Evolutionary conservation across 129 eudicot genomes (phyloP), one percentile per base, ranked within the genome.

Genomic region (Erigeron canadensis): DNA sequence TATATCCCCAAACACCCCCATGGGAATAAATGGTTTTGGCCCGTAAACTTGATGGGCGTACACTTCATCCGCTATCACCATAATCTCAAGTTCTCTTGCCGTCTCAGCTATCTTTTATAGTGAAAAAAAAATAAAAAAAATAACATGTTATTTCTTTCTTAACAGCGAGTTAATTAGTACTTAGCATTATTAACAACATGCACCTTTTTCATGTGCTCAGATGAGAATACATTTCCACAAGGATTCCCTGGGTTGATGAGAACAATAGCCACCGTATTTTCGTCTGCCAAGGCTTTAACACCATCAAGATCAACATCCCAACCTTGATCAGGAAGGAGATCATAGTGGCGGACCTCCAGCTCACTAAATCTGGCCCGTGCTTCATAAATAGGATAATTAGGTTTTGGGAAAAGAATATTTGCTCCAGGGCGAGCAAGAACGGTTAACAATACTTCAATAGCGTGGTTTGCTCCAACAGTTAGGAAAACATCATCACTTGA

Each of bases 241-340:
- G 92, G 92, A 57, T 86, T 86, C 18, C 92, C 88, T 13, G 92
- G 88, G 79, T 81, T 86, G 60, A 84, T 81, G 38, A 86, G 75
- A 65, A 84, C 84, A 46, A 86, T 84, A 13, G 88, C 88, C 15
- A 81, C 84, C 23, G 92, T 86, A 44, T 81, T 76, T 61, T 72
- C 79, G 58, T 86, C 86, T 15, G 86, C 84, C 10, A 86, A 79
- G 10, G 81, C 73, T 70, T 75, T 70, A 3, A 86, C 83, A 15
- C 68, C 68, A 23, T 70, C 79, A 44, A 86, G 88, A 77, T 84
- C 88, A 84, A 86, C 81, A 57, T 86, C 92, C 92, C 92, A 86
- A 4, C 78, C 85, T 23, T 81, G 81, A 13, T 79, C 92, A 0
- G 88, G 86, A 19, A 84, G 82, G 61, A 86, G 92, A 79, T 86